Conservation (phyloP, 2,329 filamentous ascomycete species). For the Beauveria sp. region DNA sequence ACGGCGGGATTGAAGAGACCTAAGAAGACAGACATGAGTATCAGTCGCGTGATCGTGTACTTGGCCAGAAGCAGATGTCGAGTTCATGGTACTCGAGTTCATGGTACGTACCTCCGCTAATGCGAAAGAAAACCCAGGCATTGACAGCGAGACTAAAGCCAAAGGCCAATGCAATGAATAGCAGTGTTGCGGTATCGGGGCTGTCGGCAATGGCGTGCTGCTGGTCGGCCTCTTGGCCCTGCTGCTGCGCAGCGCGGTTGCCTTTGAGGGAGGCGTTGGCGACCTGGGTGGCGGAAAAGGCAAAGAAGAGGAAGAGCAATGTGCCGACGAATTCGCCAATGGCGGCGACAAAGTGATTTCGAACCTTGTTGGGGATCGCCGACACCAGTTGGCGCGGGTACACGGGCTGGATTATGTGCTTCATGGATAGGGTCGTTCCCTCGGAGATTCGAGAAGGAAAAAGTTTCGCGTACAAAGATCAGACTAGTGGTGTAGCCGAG, state of each 20-base stretch:
- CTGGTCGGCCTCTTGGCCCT: slow-evolving; percentile 15
- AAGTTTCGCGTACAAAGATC: not conserved
- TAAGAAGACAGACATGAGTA: not conserved
- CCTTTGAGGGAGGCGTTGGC: slow-evolving; percentile 29
- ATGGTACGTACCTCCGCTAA: slow-evolving; percentile 24
- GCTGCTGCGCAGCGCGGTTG: not conserved
- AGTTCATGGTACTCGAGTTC: not conserved
- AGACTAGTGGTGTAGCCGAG: too few relatives aligned
- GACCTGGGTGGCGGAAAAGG: slow-evolving; percentile 33
- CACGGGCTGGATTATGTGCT: slow-evolving; percentile 4
- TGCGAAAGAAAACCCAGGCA: slow-evolving; percentile 41
- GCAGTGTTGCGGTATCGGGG: slow-evolving; percentile 34
- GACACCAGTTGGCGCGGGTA: slow-evolving; percentile 11
- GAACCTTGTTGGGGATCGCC: slow-evolving; percentile 11
- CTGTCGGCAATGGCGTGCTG: slow-evolving; percentile 37
- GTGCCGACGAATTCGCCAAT: slow-evolving; percentile 34
- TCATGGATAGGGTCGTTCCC: not conserved
- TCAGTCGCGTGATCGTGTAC: not conserved
- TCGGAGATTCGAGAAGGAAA: too few relatives aligned
- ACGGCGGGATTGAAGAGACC: slow-evolving; percentile 30
- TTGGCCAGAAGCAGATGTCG: too few relatives aligned
- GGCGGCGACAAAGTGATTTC: slow-evolving; percentile 12
- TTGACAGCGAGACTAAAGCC: slow-evolving; percentile 38
- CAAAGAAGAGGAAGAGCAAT: slow-evolving; percentile 36
- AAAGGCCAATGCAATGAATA: slow-evolving; percentile 35